phyloP scores from a whole-genome alignment of 2,329 filamentous ascomycete species.

The Bimuria novae-zelandiae region DNA sequence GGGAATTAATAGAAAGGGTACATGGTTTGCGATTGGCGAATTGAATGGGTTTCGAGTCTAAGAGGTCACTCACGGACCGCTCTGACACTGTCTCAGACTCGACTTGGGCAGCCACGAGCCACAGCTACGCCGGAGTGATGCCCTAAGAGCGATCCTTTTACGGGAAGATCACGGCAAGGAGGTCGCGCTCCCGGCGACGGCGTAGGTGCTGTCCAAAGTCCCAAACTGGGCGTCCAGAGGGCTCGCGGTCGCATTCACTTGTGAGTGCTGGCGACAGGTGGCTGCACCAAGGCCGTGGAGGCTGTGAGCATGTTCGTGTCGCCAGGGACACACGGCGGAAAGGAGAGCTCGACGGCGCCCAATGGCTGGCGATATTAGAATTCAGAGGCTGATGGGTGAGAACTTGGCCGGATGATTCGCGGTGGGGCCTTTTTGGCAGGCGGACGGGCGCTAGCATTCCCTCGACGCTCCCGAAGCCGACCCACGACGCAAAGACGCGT shows the following conservation, averaged over 20 bases:
- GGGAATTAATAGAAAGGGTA: conserved; percentile 13
- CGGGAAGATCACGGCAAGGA: neutral
- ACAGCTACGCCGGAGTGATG: conserved; percentile 4
- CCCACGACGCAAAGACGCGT: conserved; percentile 17
- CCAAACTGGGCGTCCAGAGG: no score
- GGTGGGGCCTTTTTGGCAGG: conserved; percentile 21
- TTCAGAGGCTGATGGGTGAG: no score
- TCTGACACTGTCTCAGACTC: conserved; percentile 13
- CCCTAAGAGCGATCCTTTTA: conserved; percentile 4
- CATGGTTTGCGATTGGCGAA: conserved; percentile 15
- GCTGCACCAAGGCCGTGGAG: neutral
- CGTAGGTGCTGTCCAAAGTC: neutral
- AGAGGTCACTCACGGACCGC: conserved; percentile 9
- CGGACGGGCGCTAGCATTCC: conserved; percentile 20
- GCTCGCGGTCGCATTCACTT: no score
- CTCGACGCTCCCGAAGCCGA: conserved; percentile 16
- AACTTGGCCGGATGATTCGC: conserved; percentile 25
- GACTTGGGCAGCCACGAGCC: conserved; percentile 14
- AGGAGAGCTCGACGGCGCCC: conserved; percentile 26
- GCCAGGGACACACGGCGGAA: conserved; percentile 30
- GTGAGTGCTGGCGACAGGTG: neutral
- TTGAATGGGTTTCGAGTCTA: conserved; percentile 11
- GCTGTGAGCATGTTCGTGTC: conserved; percentile 1
- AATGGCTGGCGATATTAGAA: conserved; percentile 24
- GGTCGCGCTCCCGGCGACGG: neutral